Conservation (phyloP, 1,139 yeast genomes). For the Scheffersomyces quercinus region DNA sequence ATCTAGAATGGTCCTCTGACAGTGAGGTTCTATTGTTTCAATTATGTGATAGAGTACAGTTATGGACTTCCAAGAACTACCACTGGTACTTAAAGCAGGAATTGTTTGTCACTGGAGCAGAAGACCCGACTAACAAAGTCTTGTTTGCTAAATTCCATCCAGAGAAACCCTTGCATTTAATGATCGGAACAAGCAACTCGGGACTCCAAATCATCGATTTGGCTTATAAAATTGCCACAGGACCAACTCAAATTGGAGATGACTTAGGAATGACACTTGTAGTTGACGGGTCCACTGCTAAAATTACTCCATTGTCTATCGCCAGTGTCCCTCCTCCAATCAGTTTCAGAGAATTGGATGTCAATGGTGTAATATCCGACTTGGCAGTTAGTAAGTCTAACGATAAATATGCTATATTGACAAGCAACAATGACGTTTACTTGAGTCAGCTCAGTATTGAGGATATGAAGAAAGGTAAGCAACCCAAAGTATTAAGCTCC, state of each 20-base stretch:
- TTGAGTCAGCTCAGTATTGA: conserved; percentile 25
- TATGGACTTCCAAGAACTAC: conserved; percentile 92
- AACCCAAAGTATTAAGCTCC: conserved; percentile 44
- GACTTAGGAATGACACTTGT: conserved; percentile 83
- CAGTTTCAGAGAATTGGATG: conserved; percentile 64
- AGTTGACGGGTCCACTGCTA: conserved; percentile 72
- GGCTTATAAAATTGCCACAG: conserved; percentile 62
- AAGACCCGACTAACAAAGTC: conserved; percentile 32
- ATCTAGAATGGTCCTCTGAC: conserved; percentile 77
- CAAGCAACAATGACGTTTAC: conserved; percentile 35
- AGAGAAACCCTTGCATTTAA: conserved; percentile 75
- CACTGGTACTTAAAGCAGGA: conserved; percentile 95
- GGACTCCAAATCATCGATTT: conserved; percentile 68
- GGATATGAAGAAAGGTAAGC: conserved; percentile 39
- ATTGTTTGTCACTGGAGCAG: conserved; percentile 34
- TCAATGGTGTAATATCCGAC: conserved; percentile 55
- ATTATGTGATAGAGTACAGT: conserved; percentile 59
- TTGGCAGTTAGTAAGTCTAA: conserved; percentile 67
- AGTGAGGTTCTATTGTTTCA: conserved; percentile 78
- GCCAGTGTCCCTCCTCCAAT: conserved; percentile 98
- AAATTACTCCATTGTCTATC: conserved; percentile 76
- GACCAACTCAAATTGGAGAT: conserved; percentile 65
- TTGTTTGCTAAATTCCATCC: conserved; percentile 78
- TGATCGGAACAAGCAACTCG: conserved; percentile 54
- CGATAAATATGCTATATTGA: conserved; percentile 56